Base-by-base conservation (phyloP, 805 yeast species). In the Dipodascus albidus region DNA sequence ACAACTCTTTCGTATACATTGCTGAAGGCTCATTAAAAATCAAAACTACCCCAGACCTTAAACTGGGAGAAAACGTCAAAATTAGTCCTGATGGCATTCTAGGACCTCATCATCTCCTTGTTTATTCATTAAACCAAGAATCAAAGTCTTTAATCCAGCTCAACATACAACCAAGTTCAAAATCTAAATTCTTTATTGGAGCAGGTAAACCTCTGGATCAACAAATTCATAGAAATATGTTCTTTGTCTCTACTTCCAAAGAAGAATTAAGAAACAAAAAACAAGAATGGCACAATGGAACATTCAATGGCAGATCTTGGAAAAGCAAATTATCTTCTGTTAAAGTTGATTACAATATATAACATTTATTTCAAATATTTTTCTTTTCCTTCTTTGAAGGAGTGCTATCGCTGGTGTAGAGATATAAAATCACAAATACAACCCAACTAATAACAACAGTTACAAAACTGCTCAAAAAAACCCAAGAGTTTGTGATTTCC, bases 401-500 rank as follows among this genome's bases (percentile, higher is more conserved):
- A 15, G n/a, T 27, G 2, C 52, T 15, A 9, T 50, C 20, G 23
- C 50, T 51, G 4, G 75, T 66, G 58, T 71, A 75, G 48, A 82
- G 64, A 69, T 81, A 90, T 58, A 83, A 73, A 38, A 79, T 68
- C n/a, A 87, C 80, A 66, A 93, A 91, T 23, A 80, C 59, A 49
- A 88, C 64, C 95, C 96, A 93, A 0, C 84, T 85, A 23, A 70
- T 62, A 27, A 83, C 80, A 21, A 95, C 96, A 33, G 82, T 70
- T 2, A 68, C 70, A 15, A 90, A 82, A 50, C 89, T 77, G 21
- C 85, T 75, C 57, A 91, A 70, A 67, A 93, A 93, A 51, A 90
- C 88, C 95, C 96, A 88, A 1, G 97, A 79, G 68, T 90, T 90
- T 24, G 96, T 75, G 63, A 93, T 91, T 56, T 85, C 87, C 91